phyloP scores from a whole-genome alignment of 2,329 filamentous ascomycete genomes.

The Aspergillus ustus region DNA sequence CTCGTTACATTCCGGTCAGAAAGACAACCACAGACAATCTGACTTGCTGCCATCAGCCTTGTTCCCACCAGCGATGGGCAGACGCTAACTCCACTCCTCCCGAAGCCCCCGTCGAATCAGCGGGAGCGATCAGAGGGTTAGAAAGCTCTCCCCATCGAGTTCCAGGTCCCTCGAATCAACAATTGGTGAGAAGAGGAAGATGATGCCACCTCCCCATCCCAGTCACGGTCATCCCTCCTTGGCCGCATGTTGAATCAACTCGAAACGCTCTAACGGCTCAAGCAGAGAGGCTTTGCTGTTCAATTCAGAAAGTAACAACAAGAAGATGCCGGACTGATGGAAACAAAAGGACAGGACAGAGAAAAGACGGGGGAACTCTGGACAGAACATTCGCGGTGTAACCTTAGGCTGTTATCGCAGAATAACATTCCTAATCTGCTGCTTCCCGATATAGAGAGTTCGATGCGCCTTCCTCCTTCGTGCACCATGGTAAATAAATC shows the following conservation, averaged over 20 bases:
- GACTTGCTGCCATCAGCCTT: conserved; percentile 35
- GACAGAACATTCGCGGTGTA: conserved; percentile 21
- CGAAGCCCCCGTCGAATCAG: conserved; percentile 23
- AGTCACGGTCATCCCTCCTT: conserved; percentile 17
- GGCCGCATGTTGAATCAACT: conserved; percentile 41
- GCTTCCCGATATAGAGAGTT: conserved; percentile 18
- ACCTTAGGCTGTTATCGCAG: conserved; percentile 22
- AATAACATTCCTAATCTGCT: conserved; percentile 21
- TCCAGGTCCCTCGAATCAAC: conserved; percentile 13
- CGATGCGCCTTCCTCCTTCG: neutral
- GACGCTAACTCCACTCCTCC: conserved; percentile 29
- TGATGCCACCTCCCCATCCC: conserved; percentile 18
- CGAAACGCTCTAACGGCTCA: conserved; percentile 47
- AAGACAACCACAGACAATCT: conserved; percentile 27
- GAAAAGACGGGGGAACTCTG: neutral
- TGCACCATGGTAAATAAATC: neutral
- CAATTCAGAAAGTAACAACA: neutral
- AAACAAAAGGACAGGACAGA: neutral
- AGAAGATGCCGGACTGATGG: neutral
- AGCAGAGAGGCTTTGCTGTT: conserved; percentile 25
- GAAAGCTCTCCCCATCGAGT: conserved; percentile 17
- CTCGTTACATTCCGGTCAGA: conserved; percentile 29
- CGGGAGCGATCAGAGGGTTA: conserved; percentile 7
- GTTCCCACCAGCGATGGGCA: conserved; percentile 25
- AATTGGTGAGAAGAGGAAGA: conserved; percentile 15